Evolutionary conservation across 805 yeast genomes (phyloP), one percentile per base, ranked within the genome.

Genomic region (Kregervanrija delftensis): DNA sequence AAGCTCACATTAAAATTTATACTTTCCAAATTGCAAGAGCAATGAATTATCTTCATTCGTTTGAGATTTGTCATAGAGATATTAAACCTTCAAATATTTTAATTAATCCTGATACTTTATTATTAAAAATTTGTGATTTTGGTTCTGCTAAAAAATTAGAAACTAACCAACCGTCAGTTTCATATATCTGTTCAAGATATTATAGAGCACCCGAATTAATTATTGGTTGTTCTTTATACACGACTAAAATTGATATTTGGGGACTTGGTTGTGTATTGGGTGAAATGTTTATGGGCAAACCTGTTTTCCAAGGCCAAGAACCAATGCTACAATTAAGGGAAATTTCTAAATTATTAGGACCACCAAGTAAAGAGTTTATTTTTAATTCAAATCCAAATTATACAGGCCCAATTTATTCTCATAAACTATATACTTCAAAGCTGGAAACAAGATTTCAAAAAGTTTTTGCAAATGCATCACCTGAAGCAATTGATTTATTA

Each of bases 211-310:
- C 99, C 0, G 99, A 93, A 64, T 74, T 93, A 48, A 86, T 93
- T 59, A 81, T 93, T 44, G 99, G 99, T 2, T 84, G 89, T 55
- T 79, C 90, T 47, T 75, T 82, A 34, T 93, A 93, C 63, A 79
- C 95, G 4, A 83, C 95, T 3, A 86, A 89, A 58, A 91, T 93
- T 47, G 99, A 93, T 64, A 84, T 90, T 57, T 93, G 99, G 99
- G 96, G 97, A 13, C 71, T 91, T 48, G 99, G 98, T 1, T 91
- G 99, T 69, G 96, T 93, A 33, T 68, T 93, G 48, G 96, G 97
- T 11, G 99, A 93, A 66, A 82, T 93, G 86, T 73, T 84, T 45
- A 74, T 89, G 50, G 97, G 97, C 12, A 82, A 79, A 60, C 96
- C 98, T 1, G 79, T 93, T n/a, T 93, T 93, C 69, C 96, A 90